These are phyloP conservation scores for Wickerhamiella dianesei DNA, from an alignment of 805 yeast genomes.

Conservation along the genomic window DNA sequence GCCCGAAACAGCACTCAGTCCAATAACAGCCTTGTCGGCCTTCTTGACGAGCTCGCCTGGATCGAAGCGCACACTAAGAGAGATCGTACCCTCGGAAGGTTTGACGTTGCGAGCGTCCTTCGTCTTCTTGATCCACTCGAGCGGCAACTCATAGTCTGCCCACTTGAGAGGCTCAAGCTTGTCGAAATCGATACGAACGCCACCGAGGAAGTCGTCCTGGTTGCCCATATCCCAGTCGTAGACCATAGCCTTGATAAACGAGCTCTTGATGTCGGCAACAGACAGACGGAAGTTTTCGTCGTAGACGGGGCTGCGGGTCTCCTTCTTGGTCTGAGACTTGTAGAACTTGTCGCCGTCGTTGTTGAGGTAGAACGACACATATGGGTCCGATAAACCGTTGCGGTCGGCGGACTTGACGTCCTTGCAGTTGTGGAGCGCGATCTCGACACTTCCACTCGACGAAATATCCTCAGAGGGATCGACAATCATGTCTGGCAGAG, in stretches of 20 bases:
- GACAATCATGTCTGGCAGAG: conserved; percentile 41
- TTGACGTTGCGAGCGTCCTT: conserved; percentile 31
- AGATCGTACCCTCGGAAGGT: conserved; percentile 48
- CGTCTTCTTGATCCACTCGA: conserved; percentile 30
- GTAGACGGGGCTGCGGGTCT: conserved; percentile 83
- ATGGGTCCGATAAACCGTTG: conserved; percentile 91
- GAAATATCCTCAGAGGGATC: conserved; percentile 65
- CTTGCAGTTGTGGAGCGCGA: conserved; percentile 50
- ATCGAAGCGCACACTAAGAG: conserved; percentile 45
- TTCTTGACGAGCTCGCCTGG: conserved; percentile 46
- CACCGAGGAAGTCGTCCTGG: conserved; percentile 70
- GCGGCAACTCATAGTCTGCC: conserved; percentile 37
- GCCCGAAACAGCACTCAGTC: conserved; percentile 16
- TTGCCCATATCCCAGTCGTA: conserved; percentile 93
- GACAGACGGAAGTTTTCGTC: conserved; percentile 43
- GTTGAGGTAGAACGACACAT: conserved; percentile 53
- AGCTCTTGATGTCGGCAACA: conserved; percentile 10
- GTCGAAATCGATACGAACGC: conserved; percentile 42
- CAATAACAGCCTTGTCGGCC: conserved; percentile 14
- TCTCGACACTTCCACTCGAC: conserved; percentile 56
- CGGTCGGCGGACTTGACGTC: conserved; percentile 75
- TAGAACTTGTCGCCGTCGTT: conserved; percentile 40
- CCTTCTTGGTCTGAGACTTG: conserved; percentile 72
- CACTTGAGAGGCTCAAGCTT: conserved; percentile 44
- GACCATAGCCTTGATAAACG: conserved; percentile 33